Evolutionary conservation across 768 basidiomycete genomes (phyloP).

Genomic region (Cystofilobasidium capitatum): DNA sequence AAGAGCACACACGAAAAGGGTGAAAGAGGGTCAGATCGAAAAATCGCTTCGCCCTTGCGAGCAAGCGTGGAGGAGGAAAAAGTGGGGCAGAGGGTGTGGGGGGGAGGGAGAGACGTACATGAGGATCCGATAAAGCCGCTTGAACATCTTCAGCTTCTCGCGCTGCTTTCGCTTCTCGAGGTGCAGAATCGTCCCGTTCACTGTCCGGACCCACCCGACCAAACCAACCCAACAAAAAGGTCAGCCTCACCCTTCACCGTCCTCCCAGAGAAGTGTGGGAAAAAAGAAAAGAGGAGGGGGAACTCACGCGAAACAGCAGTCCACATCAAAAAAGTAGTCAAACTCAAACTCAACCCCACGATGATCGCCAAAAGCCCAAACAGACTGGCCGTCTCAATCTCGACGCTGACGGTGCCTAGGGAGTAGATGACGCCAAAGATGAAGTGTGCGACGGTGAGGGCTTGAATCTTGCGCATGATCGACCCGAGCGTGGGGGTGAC

Average conservation of each 20-base stretch:
- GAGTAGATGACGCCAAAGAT: conserved; percentile 62
- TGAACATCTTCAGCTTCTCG: conserved; percentile 31
- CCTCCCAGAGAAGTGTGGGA: conserved; percentile 3
- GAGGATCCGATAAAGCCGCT: conserved; percentile 66
- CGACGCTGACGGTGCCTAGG: conserved; percentile 85
- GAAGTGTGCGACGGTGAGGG: conserved; percentile 54
- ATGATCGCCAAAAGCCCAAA: conserved; percentile 78
- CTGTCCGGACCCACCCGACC: too few species aligned
- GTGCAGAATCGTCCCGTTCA: conserved; percentile 73
- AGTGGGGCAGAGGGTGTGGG: not conserved
- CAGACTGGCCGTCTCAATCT: conserved; percentile 60
- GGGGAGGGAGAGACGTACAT: conserved; percentile 36
- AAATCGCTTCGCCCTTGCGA: too few species aligned
- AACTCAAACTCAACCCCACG: conserved; percentile 83
- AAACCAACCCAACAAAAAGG: not conserved
- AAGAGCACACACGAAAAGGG: not conserved
- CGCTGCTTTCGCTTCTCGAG: conserved; percentile 61
- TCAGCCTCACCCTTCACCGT: not conserved
- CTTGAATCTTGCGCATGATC: conserved; percentile 73
- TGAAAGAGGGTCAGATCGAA: not conserved
- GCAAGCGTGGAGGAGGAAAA: not conserved
- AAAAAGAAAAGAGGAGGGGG: not conserved
- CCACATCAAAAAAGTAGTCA: conserved; percentile 95
- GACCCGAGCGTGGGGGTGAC: conserved; percentile 77
- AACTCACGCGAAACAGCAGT: conserved; percentile 53